These are phyloP conservation scores for Aspergillus sclerotialis DNA, from an alignment of 2,329 filamentous ascomycete genomes.

Conservation along the genomic window DNA sequence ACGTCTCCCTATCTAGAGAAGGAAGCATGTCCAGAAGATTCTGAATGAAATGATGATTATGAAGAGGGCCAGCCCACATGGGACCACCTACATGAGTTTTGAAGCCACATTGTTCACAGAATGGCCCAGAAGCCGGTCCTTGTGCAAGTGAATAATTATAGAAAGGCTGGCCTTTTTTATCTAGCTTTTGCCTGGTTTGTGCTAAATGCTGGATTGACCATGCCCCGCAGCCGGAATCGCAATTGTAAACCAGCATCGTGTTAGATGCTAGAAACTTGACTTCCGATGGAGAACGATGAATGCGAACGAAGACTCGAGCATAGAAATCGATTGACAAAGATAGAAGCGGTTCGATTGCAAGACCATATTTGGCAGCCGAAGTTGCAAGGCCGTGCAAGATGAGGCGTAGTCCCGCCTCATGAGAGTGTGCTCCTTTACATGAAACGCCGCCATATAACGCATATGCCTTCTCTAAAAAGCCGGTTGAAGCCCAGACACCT, in stretches of 20 bases:
- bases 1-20: slow-evolving; percentile 58
- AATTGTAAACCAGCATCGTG: slow-evolving; percentile 89
- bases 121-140: slow-evolving; percentile 58
- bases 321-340: slow-evolving; percentile 97
- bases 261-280: slow-evolving; percentile 89
- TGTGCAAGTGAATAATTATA: slow-evolving; percentile 73
- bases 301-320: slow-evolving; percentile 75
- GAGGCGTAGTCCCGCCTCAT: slow-evolving; percentile 82
- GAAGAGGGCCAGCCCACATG: slow-evolving; percentile 89
- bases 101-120: slow-evolving; percentile 76
- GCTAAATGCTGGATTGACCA: slow-evolving; percentile 79
- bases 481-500: slow-evolving; percentile 86
- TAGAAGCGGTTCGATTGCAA: slow-evolving; percentile 82
- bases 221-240: slow-evolving; percentile 83
- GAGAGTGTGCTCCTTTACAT: slow-evolving; percentile 74
- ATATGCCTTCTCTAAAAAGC: slow-evolving; percentile 90
- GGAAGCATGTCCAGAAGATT: slow-evolving; percentile 69
- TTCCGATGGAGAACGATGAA: slow-evolving; percentile 70
- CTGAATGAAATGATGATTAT: slow-evolving; percentile 76
- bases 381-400: slow-evolving; percentile 76
- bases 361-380: slow-evolving; percentile 74
- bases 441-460: slow-evolving; percentile 89
- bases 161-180: slow-evolving; percentile 64
- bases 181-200: slow-evolving; percentile 57
- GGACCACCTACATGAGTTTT: slow-evolving; percentile 85